These are phyloP conservation scores for Funneliformis geosporum DNA, from an alignment of 192 early-diverging fungal genomes.

Conservation along the genomic window DNA sequence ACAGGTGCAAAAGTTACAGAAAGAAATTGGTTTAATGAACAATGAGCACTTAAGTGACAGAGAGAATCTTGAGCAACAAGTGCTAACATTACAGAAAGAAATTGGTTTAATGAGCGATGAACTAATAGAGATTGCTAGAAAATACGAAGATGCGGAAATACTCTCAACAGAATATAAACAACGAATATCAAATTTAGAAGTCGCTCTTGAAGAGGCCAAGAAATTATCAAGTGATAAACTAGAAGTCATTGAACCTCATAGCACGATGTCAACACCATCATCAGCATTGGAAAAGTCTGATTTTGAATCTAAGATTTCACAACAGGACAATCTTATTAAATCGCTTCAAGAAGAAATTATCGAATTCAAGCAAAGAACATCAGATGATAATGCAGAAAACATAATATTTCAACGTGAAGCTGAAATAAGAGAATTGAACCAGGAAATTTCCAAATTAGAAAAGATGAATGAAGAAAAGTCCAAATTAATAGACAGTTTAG, in stretches of 20 bases:
- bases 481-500: slow-evolving; percentile 40
- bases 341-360: slow-evolving; percentile 15
- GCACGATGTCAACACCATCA: not conserved
- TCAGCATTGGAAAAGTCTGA: not conserved
- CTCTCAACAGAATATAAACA: slow-evolving; percentile 37
- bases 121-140: slow-evolving; percentile 35
- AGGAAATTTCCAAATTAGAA: slow-evolving; percentile 38
- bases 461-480: not conserved
- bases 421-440: slow-evolving; percentile 30
- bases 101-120: slow-evolving; percentile 39
- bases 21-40: too few relatives aligned
- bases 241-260: not conserved
- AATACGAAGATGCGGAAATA: slow-evolving; percentile 41
- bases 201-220: not conserved
- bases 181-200: slow-evolving; percentile 38
- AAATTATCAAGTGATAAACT: not conserved
- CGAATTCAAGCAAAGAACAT: slow-evolving; percentile 1
- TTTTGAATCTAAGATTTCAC: not conserved
- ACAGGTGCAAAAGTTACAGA: too few relatives aligned
- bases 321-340: slow-evolving; percentile 18
- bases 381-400: not conserved
- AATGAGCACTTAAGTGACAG: too few relatives aligned
- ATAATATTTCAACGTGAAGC: not conserved
- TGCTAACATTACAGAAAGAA: too few relatives aligned
- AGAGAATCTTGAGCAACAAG: too few relatives aligned